Evolutionary conservation across 1,284 basidiomycete genomes (phyloP).

Genomic region (Ceraceosorus guamensis): DNA sequence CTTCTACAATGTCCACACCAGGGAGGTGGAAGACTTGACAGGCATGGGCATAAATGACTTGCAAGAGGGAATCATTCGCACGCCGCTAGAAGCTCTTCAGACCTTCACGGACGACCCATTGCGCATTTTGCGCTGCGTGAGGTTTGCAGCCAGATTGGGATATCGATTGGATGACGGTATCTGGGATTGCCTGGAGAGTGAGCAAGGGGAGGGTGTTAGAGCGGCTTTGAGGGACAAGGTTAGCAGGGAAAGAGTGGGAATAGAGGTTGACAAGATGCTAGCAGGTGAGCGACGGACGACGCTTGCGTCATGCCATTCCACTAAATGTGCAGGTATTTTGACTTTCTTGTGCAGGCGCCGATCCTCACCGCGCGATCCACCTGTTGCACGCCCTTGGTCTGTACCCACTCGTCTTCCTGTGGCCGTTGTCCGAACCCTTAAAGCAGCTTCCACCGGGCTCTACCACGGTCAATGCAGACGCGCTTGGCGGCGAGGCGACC

Average conservation of each 20-base stretch:
- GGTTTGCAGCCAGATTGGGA: conserved; percentile 84
- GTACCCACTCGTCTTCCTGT: conserved; percentile 35
- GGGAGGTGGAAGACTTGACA: conserved; percentile 82
- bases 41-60: conserved; percentile 77
- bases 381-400: conserved; percentile 34
- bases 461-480: not conserved
- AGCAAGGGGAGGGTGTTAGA: conserved; percentile 58
- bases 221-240: conserved; percentile 39
- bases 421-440: not conserved
- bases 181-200: conserved; percentile 55
- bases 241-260: conserved; percentile 45
- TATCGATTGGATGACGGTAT: conserved; percentile 73
- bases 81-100: conserved; percentile 74
- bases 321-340: not conserved
- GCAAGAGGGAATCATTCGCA: conserved; percentile 70
- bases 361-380: conserved; percentile 31
- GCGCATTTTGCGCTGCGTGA: conserved; percentile 77
- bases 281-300: conserved; percentile 12
- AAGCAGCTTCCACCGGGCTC: not conserved
- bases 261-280: conserved; percentile 49
- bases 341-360: conserved; percentile 15
- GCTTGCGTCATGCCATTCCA: not conserved
- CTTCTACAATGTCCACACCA: conserved; percentile 90
- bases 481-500: conserved; percentile 9
- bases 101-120: conserved; percentile 94